Conservation (phyloP, 106 monocot species). For the Chionographis japonica region DNA sequence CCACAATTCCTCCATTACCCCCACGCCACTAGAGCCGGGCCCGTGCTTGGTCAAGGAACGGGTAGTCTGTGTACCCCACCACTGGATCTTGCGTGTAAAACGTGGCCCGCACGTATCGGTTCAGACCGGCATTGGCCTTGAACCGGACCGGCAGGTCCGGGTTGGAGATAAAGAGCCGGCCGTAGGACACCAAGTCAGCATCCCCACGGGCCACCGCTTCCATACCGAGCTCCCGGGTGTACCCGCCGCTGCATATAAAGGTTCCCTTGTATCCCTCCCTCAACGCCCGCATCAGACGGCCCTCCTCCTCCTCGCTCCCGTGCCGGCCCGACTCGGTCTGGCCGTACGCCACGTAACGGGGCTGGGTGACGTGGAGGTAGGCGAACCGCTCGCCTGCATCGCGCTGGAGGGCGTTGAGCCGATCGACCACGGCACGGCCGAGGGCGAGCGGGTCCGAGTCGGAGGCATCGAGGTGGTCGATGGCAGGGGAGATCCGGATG, state of each 20-base stretch:
- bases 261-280: conserved; percentile 56
- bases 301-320: conserved; percentile 57
- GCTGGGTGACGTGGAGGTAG: conserved; percentile 93
- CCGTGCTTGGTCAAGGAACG: conserved; percentile 34
- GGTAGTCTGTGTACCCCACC: conserved; percentile 87
- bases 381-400: conserved; percentile 40
- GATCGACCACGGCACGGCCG: conserved; percentile 49
- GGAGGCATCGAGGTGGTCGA: conserved; percentile 86
- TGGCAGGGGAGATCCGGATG: conserved; percentile 82
- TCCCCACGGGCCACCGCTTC: conserved; percentile 68
- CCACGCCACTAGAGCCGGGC: background rate
- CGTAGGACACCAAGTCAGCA: conserved; percentile 83
- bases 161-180: conserved; percentile 86
- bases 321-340: conserved; percentile 75
- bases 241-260: conserved; percentile 93
- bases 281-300: conserved; percentile 44
- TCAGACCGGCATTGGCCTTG: conserved; percentile 34
- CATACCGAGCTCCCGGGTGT: conserved; percentile 68
- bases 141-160: conserved; percentile 76
- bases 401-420: conserved; percentile 56
- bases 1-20: too few species aligned
- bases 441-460: conserved; percentile 73
- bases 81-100: conserved; percentile 90
- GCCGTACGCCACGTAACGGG: conserved; percentile 83
- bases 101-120: conserved; percentile 57